phyloP scores from a whole-genome alignment of 2,329 filamentous ascomycete species.

The Fusarium pseudocircinatum region DNA sequence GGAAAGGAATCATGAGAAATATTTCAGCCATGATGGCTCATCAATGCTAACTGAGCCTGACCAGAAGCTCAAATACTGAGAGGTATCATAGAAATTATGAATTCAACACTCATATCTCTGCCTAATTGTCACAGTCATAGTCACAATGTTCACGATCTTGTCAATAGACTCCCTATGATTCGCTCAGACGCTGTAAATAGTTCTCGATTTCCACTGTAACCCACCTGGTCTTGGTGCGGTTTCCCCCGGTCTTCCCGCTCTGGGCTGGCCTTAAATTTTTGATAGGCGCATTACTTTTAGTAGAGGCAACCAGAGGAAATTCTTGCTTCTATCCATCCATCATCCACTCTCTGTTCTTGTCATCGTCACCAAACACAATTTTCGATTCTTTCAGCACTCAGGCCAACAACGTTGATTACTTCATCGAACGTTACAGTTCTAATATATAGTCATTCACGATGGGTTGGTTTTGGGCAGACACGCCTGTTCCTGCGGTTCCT shows the following conservation, averaged over 20 bases:
- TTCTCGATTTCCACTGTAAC: not conserved
- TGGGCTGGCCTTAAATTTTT: constrained; percentile 28
- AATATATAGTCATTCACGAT: constrained; percentile 48
- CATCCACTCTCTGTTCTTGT: constrained; percentile 23
- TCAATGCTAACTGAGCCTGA: not conserved
- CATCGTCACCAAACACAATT: constrained; percentile 21
- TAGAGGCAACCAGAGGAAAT: constrained; percentile 23
- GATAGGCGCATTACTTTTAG: not conserved
- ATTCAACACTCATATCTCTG: not conserved
- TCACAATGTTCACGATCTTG: not conserved
- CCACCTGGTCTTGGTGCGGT: constrained; percentile 5
- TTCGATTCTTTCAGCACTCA: not conserved
- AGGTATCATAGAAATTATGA: not conserved
- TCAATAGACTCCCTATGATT: not conserved
- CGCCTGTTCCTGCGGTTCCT: constrained; percentile 49
- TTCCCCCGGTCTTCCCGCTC: constrained; percentile 26
- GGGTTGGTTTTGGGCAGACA: constrained; percentile 73
- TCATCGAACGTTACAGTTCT: not conserved
- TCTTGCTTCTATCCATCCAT: constrained; percentile 10
- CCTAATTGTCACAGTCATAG: not conserved
- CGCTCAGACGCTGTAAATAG: not conserved
- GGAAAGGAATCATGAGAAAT: not conserved
- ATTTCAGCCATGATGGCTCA: not conserved
- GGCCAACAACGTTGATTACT: not conserved
- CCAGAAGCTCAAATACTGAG: not conserved